Base-by-base conservation (phyloP, 306 rosid species). In the Ormosia semicastrata region DNA sequence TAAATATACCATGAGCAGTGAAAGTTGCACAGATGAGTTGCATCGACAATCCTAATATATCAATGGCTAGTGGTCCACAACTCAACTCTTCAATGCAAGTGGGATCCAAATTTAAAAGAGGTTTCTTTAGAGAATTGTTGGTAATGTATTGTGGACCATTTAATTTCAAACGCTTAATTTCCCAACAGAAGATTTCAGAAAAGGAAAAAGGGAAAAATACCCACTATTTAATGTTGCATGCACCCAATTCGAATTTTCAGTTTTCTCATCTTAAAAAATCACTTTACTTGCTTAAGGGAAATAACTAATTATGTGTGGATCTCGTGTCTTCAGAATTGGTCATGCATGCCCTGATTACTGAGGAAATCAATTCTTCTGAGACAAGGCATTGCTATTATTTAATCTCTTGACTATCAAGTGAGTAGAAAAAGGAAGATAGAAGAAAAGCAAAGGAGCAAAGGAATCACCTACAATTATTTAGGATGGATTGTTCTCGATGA, bases 41-140 rank as follows among this genome's bases (percentile, higher is more conserved):
- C 34, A 77, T 71, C 36, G 34, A 50, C 33, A 10, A 47, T 59
- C 77, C 24, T 24, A 24, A 24, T 24, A 24, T 24, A 24, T 24
- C 24, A 80, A n/a, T 57, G 68, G 68, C 77, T 74, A 10, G 59
- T 79, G 84, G 84, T 66, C 75, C 73, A 73, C 76, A 71, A 6
- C 69, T 56, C 75, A 67, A 30, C 33, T 52, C 40, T 60, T 77
- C 12, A 71, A 30, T 37, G 1, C 39, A 77, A 13, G 29, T 77
- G 46, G 40, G 39, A 68, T 75, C 78, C 41, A 49, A 68, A 50
- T 75, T 71, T 44, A 56, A 75, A 17, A 15, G 50, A 68, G 32
- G 62, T 63, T 37, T 85, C 30, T 68, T 15, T 13, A 71, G 49
- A 66, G 29, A 52, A 3, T 37, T 64, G 37, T 18, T 52, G 14